Conservation (phyloP, 495 filamentous ascomycete species). For the Hypoxylon fragiforme region DNA sequence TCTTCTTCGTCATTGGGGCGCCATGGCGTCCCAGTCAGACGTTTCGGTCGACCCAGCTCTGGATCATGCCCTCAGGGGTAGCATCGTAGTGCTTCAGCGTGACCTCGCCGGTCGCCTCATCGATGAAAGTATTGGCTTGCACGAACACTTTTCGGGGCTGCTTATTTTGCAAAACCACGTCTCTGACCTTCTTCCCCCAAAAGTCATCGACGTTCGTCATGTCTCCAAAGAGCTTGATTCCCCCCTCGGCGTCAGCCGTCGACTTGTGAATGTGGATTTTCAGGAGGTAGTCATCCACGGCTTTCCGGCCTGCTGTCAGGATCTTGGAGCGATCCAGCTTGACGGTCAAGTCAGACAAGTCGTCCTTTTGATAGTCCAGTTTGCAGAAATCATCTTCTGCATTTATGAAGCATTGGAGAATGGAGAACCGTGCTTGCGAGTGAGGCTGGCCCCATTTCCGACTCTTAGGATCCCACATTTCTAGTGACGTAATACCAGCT, state of each 20-base stretch:
- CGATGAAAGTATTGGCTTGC: conserved; percentile 81
- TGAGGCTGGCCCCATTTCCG: conserved; percentile 94
- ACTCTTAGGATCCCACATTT: conserved; percentile 86
- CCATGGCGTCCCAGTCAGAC: conserved; percentile 22
- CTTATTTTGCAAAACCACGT: conserved; percentile 82
- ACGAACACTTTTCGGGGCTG: conserved; percentile 95
- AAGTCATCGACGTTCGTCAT: conserved; percentile 83
- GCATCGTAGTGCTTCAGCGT: conserved; percentile 88
- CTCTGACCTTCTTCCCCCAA: conserved; percentile 75
- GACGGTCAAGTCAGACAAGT: conserved; percentile 80
- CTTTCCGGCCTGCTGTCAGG: conserved; percentile 61
- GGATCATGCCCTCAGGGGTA: conserved; percentile 80
- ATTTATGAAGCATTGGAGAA: conserved; percentile 85
- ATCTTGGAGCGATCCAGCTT: conserved; percentile 84
- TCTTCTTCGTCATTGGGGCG: too few species aligned
- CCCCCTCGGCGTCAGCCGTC: conserved; percentile 79
- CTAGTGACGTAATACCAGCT: conserved; percentile 79
- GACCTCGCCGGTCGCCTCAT: conserved; percentile 70
- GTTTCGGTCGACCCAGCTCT: conserved; percentile 76
- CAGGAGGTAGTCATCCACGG: conserved; percentile 86
- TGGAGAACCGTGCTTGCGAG: conserved; percentile 91
- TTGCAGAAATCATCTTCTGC: conserved; percentile 82
- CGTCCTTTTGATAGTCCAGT: conserved; percentile 70
- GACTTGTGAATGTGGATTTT: conserved; percentile 92
- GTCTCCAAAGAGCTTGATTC: conserved; percentile 74